Base-by-base conservation (phyloP, 2,329 filamentous ascomycete species). In the Nigrospora osmanthi region DNA sequence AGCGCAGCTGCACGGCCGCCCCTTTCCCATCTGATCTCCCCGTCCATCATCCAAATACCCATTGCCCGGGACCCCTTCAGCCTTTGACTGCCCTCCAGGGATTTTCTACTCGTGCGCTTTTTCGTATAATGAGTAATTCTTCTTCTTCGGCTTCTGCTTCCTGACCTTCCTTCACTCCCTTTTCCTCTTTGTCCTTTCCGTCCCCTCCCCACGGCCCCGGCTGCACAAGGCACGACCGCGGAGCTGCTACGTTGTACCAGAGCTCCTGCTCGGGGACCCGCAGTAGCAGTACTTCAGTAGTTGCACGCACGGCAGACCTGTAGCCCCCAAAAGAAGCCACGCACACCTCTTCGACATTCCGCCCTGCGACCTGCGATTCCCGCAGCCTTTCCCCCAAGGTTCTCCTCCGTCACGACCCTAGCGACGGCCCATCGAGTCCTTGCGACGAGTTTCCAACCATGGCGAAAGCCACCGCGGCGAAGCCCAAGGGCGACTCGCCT, bases 391-490 rank as follows among this genome's bases (percentile, higher is more conserved):
- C 9, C 23, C n/a, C 7, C 23, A 28, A 28, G 23, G 23, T 28
- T 28, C 23, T 28, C 23, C 23, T 28, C 10, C 23, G 23, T 28
- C 23, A 28, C 23, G 23, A 28, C 23, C 7, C 23, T 28, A 4
- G 23, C 23, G 23, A 28, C 23, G 23, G 6, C 23, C 7, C 10
- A 28, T 28, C 23, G 23, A 28, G 23, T 28, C 23, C 23, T 28
- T 28, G 23, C 23, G 23, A 28, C 23, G 10, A 28, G 23, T 28
- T 28, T 10, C 23, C 23, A 28, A 42, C 33, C 40, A 69, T 70
- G 66, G 65, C 61, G 56, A 68, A 64, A 56, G 54, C 63, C 48
- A 65, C 59, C 47, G 57, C 58, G 54, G 56, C 61, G 41, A 68
- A 65, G 54, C 65, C 68, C 44, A 60, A 59, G 52, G 52, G 50